These are phyloP conservation scores for Anacardium occidentale DNA, from an alignment of 345 rosid species.

Conservation along the genomic window DNA sequence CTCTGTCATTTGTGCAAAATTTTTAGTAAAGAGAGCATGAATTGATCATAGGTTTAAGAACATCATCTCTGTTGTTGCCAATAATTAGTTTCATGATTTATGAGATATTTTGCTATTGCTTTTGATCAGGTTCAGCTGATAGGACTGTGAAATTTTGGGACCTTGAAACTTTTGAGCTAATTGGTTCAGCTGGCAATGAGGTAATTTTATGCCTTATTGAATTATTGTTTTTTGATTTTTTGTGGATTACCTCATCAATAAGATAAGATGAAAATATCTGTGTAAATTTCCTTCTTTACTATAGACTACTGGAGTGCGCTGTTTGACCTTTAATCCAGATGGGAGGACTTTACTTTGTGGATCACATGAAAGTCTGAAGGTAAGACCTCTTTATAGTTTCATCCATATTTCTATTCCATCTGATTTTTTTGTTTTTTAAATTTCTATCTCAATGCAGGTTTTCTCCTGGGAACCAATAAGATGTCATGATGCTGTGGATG, in stretches of 20 bases:
- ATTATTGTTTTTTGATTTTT: not conserved
- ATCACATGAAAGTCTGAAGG: constrained; percentile 89
- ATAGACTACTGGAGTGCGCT: constrained; percentile 84
- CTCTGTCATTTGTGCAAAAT: not conserved
- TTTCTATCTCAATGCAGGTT: constrained; percentile 45
- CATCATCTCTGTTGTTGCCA: not conserved
- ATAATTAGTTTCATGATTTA: not conserved
- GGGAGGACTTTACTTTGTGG: constrained; percentile 95
- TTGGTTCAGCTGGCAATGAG: constrained; percentile 96
- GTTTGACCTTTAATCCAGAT: constrained; percentile 92
- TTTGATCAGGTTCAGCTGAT: constrained; percentile 83
- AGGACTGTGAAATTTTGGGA: constrained; percentile 98
- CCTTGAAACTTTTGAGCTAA: constrained; percentile 95
- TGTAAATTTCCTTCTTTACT: constrained; percentile 23
- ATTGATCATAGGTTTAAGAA: not conserved
- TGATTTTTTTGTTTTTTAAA: not conserved
- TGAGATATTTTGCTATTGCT: constrained; percentile 13
- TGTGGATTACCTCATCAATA: constrained; percentile 6
- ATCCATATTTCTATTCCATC: not conserved
- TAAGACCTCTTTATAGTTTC: constrained; percentile 27
- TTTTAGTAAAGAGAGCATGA: not conserved
- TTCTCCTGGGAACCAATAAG: constrained; percentile 96
- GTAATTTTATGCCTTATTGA: constrained; percentile 39
- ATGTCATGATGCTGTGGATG: constrained; percentile 89
- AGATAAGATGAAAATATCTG: constrained; percentile 4